Evolutionary conservation across 1,284 basidiomycete species (phyloP).

Genomic region (Rhodotorula sp.): DNA sequence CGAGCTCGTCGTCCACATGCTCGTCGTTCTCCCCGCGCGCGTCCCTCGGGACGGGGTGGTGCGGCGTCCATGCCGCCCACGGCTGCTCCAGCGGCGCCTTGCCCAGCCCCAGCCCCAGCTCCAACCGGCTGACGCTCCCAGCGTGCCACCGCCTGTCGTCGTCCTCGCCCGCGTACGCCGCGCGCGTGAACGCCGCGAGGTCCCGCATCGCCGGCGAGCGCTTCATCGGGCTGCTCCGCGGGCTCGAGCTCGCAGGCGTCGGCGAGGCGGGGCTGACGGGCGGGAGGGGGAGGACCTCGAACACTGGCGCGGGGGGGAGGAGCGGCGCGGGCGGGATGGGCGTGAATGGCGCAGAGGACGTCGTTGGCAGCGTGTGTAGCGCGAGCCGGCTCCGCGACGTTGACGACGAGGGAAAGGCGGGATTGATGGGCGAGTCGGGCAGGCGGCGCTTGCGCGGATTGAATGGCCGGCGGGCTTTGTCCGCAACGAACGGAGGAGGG

Average conservation of each 20-base stretch:
- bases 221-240: slow-evolving; percentile 20
- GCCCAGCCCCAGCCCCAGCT: background rate
- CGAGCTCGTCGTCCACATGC: slow-evolving; percentile 9
- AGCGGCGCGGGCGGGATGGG: slow-evolving; percentile 14
- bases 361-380: background rate
- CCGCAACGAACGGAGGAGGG: slow-evolving; percentile 3
- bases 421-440: slow-evolving; percentile 10
- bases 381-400: background rate
- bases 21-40: background rate
- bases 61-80: background rate
- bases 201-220: slow-evolving; percentile 24
- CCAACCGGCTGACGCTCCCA: background rate
- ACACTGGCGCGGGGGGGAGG: slow-evolving; percentile 24
- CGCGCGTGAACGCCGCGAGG: slow-evolving; percentile 25
- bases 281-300: slow-evolving; percentile 21
- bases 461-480: background rate
- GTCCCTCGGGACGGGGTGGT: no score
- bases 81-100: background rate
- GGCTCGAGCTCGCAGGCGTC: background rate
- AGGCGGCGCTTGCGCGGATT: slow-evolving; percentile 12
- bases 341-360: slow-evolving; percentile 5
- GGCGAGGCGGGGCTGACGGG: slow-evolving; percentile 10
- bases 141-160: slow-evolving; percentile 3
- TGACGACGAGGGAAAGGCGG: background rate
- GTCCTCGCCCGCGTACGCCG: slow-evolving; percentile 8